Evolutionary conservation across 2,329 filamentous ascomycete species (phyloP).

Genomic region (Stylonectria norvegica): DNA sequence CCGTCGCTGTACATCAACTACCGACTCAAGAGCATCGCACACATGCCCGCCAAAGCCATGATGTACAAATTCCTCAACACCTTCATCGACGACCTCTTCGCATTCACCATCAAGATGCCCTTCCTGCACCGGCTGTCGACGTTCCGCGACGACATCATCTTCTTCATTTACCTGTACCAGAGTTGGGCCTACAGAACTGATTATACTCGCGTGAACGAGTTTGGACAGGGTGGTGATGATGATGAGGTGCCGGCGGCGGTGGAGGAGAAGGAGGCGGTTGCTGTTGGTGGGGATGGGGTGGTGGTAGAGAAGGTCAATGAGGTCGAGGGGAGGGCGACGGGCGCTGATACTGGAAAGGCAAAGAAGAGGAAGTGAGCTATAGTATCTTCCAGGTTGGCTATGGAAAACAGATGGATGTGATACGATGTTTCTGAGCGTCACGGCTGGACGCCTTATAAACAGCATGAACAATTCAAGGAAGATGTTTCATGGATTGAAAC

Average conservation of each 20-base stretch:
- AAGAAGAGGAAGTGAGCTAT: constrained; percentile 39
- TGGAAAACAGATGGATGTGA: background rate
- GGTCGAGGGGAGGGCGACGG: constrained; percentile 44
- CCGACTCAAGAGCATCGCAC: constrained; percentile 87
- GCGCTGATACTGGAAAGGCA: constrained; percentile 45
- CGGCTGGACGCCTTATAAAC: too few species aligned
- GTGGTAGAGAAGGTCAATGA: constrained; percentile 36
- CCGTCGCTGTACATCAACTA: constrained; percentile 99
- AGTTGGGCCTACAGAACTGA: constrained; percentile 89
- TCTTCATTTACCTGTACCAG: constrained; percentile 97
- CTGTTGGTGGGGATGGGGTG: constrained; percentile 38
- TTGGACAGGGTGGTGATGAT: constrained; percentile 96
- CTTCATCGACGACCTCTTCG: constrained; percentile 97
- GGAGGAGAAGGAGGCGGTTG: constrained; percentile 30
- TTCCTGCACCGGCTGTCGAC: constrained; percentile 88
- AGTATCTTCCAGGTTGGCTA: background rate
- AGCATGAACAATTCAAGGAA: too few species aligned
- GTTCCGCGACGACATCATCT: constrained; percentile 92
- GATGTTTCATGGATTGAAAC: too few species aligned
- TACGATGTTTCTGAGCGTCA: constrained; percentile 2
- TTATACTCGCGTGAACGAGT: constrained; percentile 91
- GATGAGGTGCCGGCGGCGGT: constrained; percentile 55
- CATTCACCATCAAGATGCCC: constrained; percentile 99
- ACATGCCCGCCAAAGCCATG: constrained; percentile 96
- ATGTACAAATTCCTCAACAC: constrained; percentile 98